Evolutionary conservation across 768 basidiomycete genomes (phyloP).

Genomic region (Kwoniella shandongensis): DNA sequence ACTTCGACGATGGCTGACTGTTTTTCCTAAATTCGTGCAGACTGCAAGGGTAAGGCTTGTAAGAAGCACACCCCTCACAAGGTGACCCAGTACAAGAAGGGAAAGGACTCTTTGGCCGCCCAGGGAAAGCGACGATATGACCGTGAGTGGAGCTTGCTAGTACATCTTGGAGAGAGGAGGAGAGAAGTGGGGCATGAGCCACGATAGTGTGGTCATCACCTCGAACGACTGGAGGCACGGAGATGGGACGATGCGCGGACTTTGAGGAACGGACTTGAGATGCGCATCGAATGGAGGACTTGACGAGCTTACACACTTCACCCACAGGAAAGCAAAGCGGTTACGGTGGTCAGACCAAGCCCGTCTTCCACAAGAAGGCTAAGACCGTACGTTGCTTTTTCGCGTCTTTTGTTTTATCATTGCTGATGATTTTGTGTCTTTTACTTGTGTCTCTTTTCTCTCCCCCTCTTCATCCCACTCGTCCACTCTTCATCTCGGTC

Average conservation of each 20-base stretch:
- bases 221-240: too few relatives aligned
- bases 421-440: neutral
- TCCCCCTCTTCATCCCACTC: constrained; percentile 1
- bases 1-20: neutral
- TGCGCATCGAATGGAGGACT: neutral
- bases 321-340: constrained; percentile 55
- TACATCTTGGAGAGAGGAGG: too few relatives aligned
- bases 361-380: constrained; percentile 99
- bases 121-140: constrained; percentile 99
- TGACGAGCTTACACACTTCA: constrained; percentile 9
- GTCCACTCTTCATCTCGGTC: neutral
- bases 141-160: constrained; percentile 69
- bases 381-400: constrained; percentile 51
- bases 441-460: constrained; percentile 2
- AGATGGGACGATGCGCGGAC: constrained; percentile 7
- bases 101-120: constrained; percentile 94
- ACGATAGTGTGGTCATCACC: too few relatives aligned
- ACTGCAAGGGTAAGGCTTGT: constrained; percentile 28
- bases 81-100: constrained; percentile 99
- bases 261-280: neutral
- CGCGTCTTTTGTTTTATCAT: neutral
- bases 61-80: constrained; percentile 77
- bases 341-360: constrained; percentile 99
- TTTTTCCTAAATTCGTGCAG: neutral
- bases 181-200: too few relatives aligned